These are phyloP conservation scores for Trypanosoma lewisi DNA, from an alignment of 208 protist genomes.

Conservation along the genomic window DNA sequence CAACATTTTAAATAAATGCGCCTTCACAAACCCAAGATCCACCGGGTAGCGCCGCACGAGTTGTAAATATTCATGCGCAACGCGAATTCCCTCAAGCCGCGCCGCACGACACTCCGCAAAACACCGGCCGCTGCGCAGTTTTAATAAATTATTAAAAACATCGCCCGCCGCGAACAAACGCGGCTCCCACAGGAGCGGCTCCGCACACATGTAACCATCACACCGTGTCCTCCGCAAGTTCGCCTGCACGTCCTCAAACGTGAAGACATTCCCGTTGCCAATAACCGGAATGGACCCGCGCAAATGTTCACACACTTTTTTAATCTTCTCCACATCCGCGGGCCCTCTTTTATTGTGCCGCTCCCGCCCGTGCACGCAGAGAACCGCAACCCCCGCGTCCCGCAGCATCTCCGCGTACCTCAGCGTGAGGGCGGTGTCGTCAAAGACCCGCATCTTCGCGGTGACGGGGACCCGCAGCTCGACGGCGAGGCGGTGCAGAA, in stretches of 20 bases:
- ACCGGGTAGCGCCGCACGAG: slow-evolving; percentile 52
- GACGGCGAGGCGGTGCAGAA: slow-evolving; percentile 80
- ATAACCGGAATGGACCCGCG: slow-evolving; percentile 67
- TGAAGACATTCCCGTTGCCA: slow-evolving; percentile 87
- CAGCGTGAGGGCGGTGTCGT: slow-evolving; percentile 78
- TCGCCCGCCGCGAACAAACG: slow-evolving; percentile 45
- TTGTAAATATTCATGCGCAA: slow-evolving; percentile 55
- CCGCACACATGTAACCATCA: slow-evolving; percentile 89
- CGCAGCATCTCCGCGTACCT: slow-evolving; percentile 84
- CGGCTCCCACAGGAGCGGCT: slow-evolving; percentile 86
- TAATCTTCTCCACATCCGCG: slow-evolving; percentile 75
- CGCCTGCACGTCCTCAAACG: slow-evolving; percentile 57
- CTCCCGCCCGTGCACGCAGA: slow-evolving; percentile 88
- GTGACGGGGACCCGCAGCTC: slow-evolving; percentile 90
- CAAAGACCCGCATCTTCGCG: slow-evolving; percentile 91
- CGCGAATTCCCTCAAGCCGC: slow-evolving; percentile 47
- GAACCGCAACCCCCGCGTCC: slow-evolving; percentile 73
- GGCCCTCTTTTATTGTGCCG: slow-evolving; percentile 79
- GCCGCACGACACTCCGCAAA: slow-evolving; percentile 19
- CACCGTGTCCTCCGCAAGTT: slow-evolving; percentile 45
- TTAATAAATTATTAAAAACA: slow-evolving; percentile 12
- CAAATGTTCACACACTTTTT: slow-evolving; percentile 44
- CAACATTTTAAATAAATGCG: slow-evolving; percentile 88
- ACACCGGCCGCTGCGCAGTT: slow-evolving; percentile 19
- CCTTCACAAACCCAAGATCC: slow-evolving; percentile 76